Evolutionary conservation across 371 early-diverging fungal genomes (phyloP), one percentile per base, ranked within the genome.

Genomic region (Chytridium lagenaria): DNA sequence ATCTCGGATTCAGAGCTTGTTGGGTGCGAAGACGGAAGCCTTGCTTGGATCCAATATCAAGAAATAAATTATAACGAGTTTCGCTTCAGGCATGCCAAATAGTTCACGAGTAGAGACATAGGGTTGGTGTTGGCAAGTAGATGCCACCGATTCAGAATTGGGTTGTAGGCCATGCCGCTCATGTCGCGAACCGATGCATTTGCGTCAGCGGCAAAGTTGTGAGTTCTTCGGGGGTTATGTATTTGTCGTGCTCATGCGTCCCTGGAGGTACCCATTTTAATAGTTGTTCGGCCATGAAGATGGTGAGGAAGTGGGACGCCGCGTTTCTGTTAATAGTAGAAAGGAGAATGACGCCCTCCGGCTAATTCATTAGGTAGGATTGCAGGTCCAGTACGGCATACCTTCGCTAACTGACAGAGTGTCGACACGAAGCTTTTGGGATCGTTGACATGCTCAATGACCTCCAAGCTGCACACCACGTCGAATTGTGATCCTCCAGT

Each of bases 301-400:
- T 89, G 2, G 96, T 95, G 66, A 94, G 76, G 10, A 92, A 77
- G 67, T 90, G 89, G 1, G 96, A 87, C 3, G 88, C 59, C 0
- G 89, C 86, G 1, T 97, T 95, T 1, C 96, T 91, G 70, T 93
- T 93, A 80, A 98, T 97, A 55, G 97, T 98, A 0, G 96, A 96
- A 37, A 95, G 67, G 44, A 98, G 88, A 31, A 96, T 37, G 28
- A 88, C 74, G 0, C 93, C 97, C 1, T 86, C 87, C 1, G 94
- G 92, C 76, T 90, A 80, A 34, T 22, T 55, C 28, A 39, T 28
- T 22, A 50, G 1, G 55, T 5, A 36, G 61, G 22, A 2, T 40
- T 33, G 44, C 16, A 39, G 19, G 34, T 3, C 23, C 23, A 15
- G 12, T 2, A 23, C 16, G 30, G 33, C 64, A 15, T 72, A 87